Evolutionary conservation across 2,329 filamentous ascomycete species (phyloP).

Genomic region (Diplocarpon rosae): DNA sequence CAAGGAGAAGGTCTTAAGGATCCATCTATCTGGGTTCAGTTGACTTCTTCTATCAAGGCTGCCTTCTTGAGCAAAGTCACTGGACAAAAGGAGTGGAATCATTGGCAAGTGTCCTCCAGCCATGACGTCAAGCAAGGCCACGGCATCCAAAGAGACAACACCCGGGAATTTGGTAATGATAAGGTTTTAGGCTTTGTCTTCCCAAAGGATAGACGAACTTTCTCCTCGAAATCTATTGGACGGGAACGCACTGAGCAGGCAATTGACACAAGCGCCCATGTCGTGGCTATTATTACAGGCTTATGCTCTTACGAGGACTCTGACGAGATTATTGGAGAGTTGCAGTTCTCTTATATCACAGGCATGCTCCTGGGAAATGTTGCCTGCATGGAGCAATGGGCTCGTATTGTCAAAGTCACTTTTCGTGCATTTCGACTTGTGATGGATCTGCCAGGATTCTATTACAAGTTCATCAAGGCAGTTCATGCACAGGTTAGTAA

Average conservation of each 20-base stretch:
- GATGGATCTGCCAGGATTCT: slow-evolving; percentile 33
- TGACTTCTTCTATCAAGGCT: slow-evolving; percentile 39
- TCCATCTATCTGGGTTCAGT: slow-evolving; percentile 37
- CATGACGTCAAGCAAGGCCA: slow-evolving; percentile 33
- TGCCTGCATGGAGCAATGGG: slow-evolving; percentile 52
- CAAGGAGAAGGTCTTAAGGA: slow-evolving; percentile 13
- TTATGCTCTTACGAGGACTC: slow-evolving; percentile 25
- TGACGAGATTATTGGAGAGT: slow-evolving; percentile 43
- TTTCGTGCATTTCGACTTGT: slow-evolving; percentile 40
- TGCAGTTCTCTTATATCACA: slow-evolving; percentile 48
- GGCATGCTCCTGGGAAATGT: slow-evolving; percentile 48
- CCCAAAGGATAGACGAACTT: slow-evolving; percentile 32
- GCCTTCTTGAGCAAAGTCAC: slow-evolving; percentile 37
- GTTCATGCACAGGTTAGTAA: slow-evolving; percentile 37
- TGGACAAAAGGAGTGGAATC: slow-evolving; percentile 29
- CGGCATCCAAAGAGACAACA: slow-evolving; percentile 12
- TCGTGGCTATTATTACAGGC: slow-evolving; percentile 33
- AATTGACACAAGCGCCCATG: slow-evolving; percentile 38
- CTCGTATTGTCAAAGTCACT: slow-evolving; percentile 41
- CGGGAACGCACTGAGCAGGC: slow-evolving; percentile 34
- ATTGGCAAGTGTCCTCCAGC: slow-evolving; percentile 43
- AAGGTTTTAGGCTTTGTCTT: slow-evolving; percentile 40
- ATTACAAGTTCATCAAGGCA: slow-evolving; percentile 36
- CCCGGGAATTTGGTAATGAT: slow-evolving; percentile 30
- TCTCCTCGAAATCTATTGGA: slow-evolving; percentile 29